These are phyloP conservation scores for Heliamphora pulchella DNA, from an alignment of 179 eudicot genomes.

Conservation along the genomic window DNA sequence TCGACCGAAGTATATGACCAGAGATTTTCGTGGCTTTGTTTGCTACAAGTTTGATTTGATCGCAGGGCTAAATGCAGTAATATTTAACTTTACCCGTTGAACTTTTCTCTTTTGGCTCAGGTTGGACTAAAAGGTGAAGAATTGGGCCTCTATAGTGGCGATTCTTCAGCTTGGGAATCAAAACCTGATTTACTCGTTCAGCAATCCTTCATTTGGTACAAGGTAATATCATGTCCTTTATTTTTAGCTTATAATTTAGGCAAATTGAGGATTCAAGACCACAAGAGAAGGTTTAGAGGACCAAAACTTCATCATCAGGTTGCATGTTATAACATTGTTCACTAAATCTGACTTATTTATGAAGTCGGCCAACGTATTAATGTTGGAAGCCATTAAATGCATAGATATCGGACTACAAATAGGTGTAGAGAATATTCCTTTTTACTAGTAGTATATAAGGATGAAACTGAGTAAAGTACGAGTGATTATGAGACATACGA, in stretches of 20 bases:
- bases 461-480: no score
- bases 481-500: no score
- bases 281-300: background rate
- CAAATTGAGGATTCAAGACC: background rate
- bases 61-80: background rate
- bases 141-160: slow-evolving; percentile 53
- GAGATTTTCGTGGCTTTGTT: background rate
- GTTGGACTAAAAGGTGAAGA: slow-evolving; percentile 80
- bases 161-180: slow-evolving; percentile 57
- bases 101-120: slow-evolving; percentile 25
- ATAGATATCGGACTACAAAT: no score
- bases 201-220: slow-evolving; percentile 85
- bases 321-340: background rate
- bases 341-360: background rate
- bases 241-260: no score
- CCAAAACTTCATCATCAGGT: background rate
- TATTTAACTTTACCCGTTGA: no score
- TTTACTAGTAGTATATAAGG: no score
- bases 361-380: background rate
- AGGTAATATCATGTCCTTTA: slow-evolving; percentile 36
- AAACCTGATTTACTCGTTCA: slow-evolving; percentile 51
- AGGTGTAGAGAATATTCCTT: no score
- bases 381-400: no score
- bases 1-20: no score
- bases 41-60: background rate